phyloP scores from a whole-genome alignment of 805 yeast genomes.

The Candida sakaeoensis region DNA sequence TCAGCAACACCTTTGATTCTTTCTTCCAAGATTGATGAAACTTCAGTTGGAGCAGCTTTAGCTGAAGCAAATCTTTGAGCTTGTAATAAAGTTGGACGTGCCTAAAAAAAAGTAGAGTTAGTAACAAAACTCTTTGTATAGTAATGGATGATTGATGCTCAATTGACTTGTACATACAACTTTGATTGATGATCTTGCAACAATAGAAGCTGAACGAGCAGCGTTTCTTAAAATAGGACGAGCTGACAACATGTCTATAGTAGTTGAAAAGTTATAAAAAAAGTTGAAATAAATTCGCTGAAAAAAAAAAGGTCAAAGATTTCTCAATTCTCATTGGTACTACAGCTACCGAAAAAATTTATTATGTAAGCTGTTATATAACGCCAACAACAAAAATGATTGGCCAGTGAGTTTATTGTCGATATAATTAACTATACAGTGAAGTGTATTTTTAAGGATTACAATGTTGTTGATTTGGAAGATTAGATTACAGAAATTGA shows the following conservation, averaged over 20 bases:
- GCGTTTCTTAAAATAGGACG: slow-evolving; percentile 85
- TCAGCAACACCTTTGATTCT: slow-evolving; percentile 98
- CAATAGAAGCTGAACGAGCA: slow-evolving; percentile 66
- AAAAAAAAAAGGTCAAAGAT: slow-evolving; percentile 9
- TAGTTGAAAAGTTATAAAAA: slow-evolving; percentile 7
- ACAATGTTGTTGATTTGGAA: neutral
- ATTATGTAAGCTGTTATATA: slow-evolving; percentile 1
- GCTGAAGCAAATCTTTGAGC: slow-evolving; percentile 87
- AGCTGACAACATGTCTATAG: slow-evolving; percentile 63
- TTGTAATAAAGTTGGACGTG: slow-evolving; percentile 65
- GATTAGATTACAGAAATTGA: neutral
- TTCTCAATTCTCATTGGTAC: slow-evolving; percentile 8
- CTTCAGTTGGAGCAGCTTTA: slow-evolving; percentile 99
- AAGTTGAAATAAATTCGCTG: slow-evolving; percentile 1
- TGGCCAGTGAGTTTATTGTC: no score
- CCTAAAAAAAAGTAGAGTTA: slow-evolving; percentile 51
- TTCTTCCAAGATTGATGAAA: slow-evolving; percentile 97
- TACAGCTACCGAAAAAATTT: slow-evolving; percentile 1
- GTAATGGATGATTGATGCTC: neutral
- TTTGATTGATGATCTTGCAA: slow-evolving; percentile 28
- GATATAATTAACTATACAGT: no score
- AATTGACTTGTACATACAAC: slow-evolving; percentile 25
- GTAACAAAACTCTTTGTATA: slow-evolving; percentile 14
- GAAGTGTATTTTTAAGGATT: no score
- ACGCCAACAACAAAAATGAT: neutral